A percentile compares a stretch with the other conserved stretches of the same genome.
phyloP scores from a whole-genome alignment of 2,329 filamentous ascomycete genomes.

The Coleophoma cylindrospora region DNA sequence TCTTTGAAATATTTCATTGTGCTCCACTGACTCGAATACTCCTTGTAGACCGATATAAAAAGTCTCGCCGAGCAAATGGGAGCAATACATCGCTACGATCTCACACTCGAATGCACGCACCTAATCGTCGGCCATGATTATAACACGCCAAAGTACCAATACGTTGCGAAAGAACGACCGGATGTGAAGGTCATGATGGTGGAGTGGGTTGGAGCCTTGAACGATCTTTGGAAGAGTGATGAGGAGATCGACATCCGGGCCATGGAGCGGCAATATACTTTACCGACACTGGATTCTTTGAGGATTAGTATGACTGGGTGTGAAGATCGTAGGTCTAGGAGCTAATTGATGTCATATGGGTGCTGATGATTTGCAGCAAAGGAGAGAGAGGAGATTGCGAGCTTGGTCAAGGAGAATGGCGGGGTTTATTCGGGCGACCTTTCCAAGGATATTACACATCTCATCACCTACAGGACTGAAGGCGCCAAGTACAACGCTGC shows the following conservation, averaged over 20 bases:
- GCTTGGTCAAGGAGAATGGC: constrained; percentile 60
- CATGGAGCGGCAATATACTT: constrained; percentile 61
- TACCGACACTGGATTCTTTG: constrained; percentile 59
- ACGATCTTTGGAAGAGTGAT: constrained; percentile 75
- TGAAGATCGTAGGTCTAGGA: constrained; percentile 50
- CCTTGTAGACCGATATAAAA: constrained; percentile 46
- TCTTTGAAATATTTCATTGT: no score
- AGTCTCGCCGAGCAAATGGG: constrained; percentile 74
- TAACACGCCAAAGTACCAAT: constrained; percentile 89
- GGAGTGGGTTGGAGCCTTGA: constrained; percentile 80
- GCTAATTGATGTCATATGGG: constrained; percentile 3
- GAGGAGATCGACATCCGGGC: constrained; percentile 66
- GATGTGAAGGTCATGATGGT: constrained; percentile 80
- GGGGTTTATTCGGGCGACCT: constrained; percentile 85
- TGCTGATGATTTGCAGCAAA: constrained; percentile 39
- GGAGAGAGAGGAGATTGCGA: constrained; percentile 66
- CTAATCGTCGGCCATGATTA: constrained; percentile 78
- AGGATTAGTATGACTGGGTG: constrained; percentile 68
- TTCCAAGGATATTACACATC: constrained; percentile 79
- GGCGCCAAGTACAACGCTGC: constrained; percentile 91
- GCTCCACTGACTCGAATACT: background rate
- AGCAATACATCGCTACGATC: constrained; percentile 79
- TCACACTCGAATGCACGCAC: constrained; percentile 95
- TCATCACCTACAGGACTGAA: constrained; percentile 73
- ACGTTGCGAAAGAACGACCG: constrained; percentile 82